Evolutionary conservation across 2,329 filamentous ascomycete genomes (phyloP).

Genomic region (Botrytis elliptica): DNA sequence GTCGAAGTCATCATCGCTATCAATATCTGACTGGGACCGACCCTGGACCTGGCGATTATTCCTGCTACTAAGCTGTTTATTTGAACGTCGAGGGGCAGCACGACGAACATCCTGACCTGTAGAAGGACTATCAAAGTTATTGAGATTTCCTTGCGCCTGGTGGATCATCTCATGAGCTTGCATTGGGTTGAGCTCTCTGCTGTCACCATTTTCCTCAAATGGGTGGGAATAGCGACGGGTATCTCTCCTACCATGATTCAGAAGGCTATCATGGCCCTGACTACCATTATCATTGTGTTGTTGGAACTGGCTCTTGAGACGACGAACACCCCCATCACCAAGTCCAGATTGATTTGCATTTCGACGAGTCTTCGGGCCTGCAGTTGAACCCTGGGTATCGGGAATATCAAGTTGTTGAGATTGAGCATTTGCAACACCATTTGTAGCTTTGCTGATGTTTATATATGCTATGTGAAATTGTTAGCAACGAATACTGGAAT

Average conservation of each 20-base stretch:
- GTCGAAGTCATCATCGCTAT: background rate
- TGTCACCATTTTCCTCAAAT: background rate
- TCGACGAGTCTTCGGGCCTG: background rate
- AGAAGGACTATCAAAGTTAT: background rate
- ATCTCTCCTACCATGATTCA: background rate
- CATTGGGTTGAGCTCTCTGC: background rate
- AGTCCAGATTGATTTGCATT: background rate
- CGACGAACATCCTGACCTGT: background rate
- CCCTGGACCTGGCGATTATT: background rate
- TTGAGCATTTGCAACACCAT: background rate
- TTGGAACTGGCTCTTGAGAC: background rate
- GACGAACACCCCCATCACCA: background rate
- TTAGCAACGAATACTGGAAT: background rate
- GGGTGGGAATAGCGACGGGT: background rate
- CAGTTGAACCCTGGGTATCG: background rate
- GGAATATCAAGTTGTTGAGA: background rate
- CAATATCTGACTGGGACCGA: background rate
- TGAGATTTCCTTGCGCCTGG: background rate
- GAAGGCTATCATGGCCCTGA: background rate
- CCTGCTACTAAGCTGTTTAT: background rate
- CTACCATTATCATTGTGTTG: background rate
- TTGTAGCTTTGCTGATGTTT: background rate
- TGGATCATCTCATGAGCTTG: background rate
- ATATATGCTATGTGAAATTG: slow-evolving; percentile 4
- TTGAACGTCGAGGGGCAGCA: background rate